Conservation (phyloP, 805 yeast species). For the Ogataea nakhonphanomensis region DNA sequence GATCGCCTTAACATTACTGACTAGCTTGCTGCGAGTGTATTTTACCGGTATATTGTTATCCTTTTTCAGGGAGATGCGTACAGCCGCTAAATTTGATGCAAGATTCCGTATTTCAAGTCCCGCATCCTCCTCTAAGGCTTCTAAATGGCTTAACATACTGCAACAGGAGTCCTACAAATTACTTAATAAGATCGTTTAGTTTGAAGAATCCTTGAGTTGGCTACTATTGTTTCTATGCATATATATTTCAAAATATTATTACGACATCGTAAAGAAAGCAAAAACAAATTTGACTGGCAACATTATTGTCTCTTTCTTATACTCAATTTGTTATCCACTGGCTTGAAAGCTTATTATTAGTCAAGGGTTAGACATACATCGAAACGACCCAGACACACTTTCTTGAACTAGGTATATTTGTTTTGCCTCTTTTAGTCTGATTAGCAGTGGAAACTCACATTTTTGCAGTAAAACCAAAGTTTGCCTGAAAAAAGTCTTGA, state of each 20-base stretch:
- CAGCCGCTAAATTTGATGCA: slow-evolving; percentile 38
- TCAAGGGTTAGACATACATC: not conserved
- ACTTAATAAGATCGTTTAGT: slow-evolving; percentile 15
- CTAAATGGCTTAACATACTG: slow-evolving; percentile 4
- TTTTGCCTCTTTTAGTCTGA: no score
- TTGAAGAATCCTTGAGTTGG: not conserved
- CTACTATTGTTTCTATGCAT: slow-evolving; percentile 2
- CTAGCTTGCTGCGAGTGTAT: slow-evolving; percentile 52
- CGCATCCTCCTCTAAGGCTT: slow-evolving; percentile 9
- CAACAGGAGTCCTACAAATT: slow-evolving; percentile 21
- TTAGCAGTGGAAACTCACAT: no score
- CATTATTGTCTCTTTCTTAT: no score
- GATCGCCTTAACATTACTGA: slow-evolving; percentile 44
- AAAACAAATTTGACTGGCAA: not conserved
- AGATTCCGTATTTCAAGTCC: slow-evolving; percentile 23
- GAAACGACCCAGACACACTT: no score
- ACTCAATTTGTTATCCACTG: no score
- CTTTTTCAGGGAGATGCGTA: slow-evolving; percentile 55
- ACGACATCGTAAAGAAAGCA: not conserved
- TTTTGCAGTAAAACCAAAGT: no score
- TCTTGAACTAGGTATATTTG: no score
- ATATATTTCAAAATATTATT: not conserved
- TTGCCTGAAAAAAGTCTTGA: not conserved
- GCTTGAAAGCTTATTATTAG: not conserved
- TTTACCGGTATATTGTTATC: slow-evolving; percentile 57